phyloP scores from a whole-genome alignment of 2,329 filamentous ascomycete genomes.

The Blastomyces parvus region DNA sequence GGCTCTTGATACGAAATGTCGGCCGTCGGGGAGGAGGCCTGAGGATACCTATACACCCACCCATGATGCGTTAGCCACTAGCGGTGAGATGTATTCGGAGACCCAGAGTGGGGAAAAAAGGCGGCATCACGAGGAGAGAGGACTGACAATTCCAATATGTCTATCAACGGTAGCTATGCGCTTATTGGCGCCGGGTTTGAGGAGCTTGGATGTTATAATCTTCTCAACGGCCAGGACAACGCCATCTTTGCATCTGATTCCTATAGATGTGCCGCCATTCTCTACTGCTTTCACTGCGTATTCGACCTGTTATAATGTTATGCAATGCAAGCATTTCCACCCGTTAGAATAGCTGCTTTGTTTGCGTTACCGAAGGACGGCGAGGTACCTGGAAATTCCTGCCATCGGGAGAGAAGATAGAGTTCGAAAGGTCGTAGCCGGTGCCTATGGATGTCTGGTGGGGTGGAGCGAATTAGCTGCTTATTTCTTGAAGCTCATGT shows the following conservation, averaged over 20 bases:
- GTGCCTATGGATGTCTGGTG: conserved; percentile 97
- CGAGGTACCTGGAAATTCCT: conserved; percentile 82
- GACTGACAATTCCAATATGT: conserved; percentile 79
- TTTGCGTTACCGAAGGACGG: background rate
- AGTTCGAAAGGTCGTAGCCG: conserved; percentile 98
- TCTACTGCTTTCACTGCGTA: conserved; percentile 98
- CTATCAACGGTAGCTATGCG: conserved; percentile 90
- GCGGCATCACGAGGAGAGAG: background rate
- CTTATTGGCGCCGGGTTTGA: conserved; percentile 94
- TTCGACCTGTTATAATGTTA: conserved; percentile 53
- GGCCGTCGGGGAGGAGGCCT: conserved; percentile 86
- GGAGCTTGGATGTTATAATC: conserved; percentile 86
- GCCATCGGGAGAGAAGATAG: conserved; percentile 97
- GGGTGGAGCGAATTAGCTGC: conserved; percentile 2
- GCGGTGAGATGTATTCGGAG: background rate
- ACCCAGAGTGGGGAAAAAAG: conserved; percentile 6
- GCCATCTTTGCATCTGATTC: conserved; percentile 94
- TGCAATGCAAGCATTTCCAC: background rate
- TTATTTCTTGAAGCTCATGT: conserved; percentile 14
- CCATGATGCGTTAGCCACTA: conserved; percentile 5
- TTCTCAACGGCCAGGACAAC: conserved; percentile 96
- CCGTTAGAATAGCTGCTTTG: conserved; percentile 14
- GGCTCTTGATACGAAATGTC: conserved; percentile 88
- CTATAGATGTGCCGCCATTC: conserved; percentile 91
- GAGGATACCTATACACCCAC: conserved; percentile 64